Conservation (phyloP, 257 asterid species). For the Solanum medicagineum region DNA sequence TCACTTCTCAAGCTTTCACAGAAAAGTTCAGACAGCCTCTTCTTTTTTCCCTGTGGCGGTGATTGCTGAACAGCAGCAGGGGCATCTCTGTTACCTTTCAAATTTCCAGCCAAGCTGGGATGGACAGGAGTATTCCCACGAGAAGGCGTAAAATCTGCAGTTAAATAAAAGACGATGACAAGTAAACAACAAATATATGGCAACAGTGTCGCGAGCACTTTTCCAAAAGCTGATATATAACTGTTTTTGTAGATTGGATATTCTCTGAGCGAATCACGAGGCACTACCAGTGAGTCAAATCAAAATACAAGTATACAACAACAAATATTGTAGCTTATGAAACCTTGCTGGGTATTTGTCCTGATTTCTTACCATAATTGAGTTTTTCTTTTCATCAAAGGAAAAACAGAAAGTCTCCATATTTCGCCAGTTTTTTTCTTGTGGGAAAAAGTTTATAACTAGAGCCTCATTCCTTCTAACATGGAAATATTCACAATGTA, state of each 20-base stretch:
- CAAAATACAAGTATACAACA: not conserved
- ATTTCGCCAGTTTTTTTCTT: too few species aligned
- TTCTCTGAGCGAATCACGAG: not conserved
- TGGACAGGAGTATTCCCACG: conserved; percentile 70
- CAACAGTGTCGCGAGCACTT: not conserved
- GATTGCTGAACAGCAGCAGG: not conserved
- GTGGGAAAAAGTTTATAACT: too few species aligned
- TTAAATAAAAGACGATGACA: not conserved
- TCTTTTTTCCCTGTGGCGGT: conserved; percentile 40
- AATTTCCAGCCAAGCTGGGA: conserved; percentile 22
- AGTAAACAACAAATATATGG: not conserved
- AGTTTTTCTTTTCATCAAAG: too few species aligned
- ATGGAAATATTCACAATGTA: too few species aligned
- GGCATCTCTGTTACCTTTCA: not conserved
- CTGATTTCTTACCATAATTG: too few species aligned
- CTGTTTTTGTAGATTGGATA: not conserved
- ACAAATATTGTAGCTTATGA: not conserved
- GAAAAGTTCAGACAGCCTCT: conserved; percentile 53
- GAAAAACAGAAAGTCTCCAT: too few species aligned
- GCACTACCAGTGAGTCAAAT: not conserved
- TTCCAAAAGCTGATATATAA: not conserved
- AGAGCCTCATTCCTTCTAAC: too few species aligned
- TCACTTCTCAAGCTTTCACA: conserved; percentile 24
- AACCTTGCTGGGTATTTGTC: not conserved
- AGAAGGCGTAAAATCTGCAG: conserved; percentile 65